These are phyloP conservation scores for Paramecium sexaurelia DNA, from an alignment of 73 alveolate genomes.

Conservation along the genomic window DNA sequence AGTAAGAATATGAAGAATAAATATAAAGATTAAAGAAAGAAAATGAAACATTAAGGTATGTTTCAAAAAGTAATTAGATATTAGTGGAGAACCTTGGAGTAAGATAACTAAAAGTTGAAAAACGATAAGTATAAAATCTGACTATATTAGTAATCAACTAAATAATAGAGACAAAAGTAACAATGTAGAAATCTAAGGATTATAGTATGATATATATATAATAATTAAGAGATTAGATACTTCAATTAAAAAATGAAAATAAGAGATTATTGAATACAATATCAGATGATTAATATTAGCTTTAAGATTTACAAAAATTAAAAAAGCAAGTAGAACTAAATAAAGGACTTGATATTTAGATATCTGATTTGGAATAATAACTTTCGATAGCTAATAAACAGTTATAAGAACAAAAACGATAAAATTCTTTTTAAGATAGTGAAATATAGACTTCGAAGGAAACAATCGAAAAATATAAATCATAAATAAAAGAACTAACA, in stretches of 20 bases:
- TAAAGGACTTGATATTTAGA: neutral
- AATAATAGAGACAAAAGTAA: neutral
- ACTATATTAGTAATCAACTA: neutral
- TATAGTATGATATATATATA: neutral
- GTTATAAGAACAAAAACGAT: neutral
- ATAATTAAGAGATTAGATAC: neutral
- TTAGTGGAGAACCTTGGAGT: conserved; percentile 22
- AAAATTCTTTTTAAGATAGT: neutral
- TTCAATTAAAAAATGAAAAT: neutral
- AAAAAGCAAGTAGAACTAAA: conserved; percentile 1
- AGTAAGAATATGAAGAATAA: neutral
- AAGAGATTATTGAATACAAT: neutral
- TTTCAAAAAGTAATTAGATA: neutral
- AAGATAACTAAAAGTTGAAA: neutral
- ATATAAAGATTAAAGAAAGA: neutral
- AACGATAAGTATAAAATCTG: neutral
- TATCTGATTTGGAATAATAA: neutral
- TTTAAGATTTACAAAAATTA: neutral
- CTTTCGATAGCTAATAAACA: neutral
- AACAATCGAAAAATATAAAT: neutral
- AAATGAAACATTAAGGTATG: neutral
- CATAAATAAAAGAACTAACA: neutral
- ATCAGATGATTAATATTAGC: neutral
- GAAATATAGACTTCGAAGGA: neutral
- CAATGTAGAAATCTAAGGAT: neutral